These are phyloP conservation scores for Debaryomyces sp. DNA, from an alignment of 1,139 yeast genomes.

Conservation along the genomic window DNA sequence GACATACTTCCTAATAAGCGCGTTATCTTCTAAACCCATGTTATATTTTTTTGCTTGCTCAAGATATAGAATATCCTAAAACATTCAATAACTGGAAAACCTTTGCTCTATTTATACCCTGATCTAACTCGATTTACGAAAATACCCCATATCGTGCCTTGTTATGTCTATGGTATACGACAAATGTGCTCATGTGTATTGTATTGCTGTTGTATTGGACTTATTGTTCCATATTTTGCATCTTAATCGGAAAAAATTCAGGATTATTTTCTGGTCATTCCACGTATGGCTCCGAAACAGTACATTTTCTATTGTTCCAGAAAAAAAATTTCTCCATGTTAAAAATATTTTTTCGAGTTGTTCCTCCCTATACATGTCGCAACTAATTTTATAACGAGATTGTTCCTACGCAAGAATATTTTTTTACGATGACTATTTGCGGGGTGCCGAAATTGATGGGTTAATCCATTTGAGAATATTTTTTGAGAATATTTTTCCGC, in stretches of 20 bases:
- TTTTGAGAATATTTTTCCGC: background rate
- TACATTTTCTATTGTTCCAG: background rate
- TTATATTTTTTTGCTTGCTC: background rate
- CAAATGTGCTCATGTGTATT: background rate
- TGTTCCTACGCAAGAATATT: background rate
- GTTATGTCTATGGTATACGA: background rate
- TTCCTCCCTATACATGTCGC: background rate
- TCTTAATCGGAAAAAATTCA: background rate
- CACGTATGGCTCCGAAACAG: background rate
- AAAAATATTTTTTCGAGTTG: background rate
- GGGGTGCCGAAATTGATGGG: background rate
- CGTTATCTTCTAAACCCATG: constrained; percentile 45
- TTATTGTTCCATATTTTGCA: background rate
- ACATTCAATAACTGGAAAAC: background rate
- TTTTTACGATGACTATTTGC: background rate
- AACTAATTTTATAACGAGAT: no score
- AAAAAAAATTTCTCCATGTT: background rate
- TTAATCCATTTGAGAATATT: background rate
- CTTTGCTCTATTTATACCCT: background rate
- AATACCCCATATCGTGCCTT: background rate
- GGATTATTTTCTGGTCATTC: background rate
- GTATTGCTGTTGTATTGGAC: background rate
- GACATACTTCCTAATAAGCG: constrained; percentile 31
- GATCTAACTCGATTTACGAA: background rate
- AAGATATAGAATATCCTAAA: background rate